Conservation (phyloP, 2,329 filamentous ascomycete species). For the Eutypella sp. region DNA sequence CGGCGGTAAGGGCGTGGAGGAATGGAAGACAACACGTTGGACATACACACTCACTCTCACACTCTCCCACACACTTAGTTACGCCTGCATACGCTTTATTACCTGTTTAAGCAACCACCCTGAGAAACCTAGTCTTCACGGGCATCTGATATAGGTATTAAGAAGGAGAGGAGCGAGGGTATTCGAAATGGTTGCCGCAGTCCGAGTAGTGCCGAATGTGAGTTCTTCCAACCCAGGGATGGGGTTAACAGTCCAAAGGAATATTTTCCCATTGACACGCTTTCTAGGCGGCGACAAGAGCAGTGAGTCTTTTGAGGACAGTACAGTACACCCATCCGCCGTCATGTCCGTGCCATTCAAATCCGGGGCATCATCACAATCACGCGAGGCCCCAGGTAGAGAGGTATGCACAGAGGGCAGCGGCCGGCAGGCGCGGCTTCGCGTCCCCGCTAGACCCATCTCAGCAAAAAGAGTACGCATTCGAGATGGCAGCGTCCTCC, state of each 20-base stretch:
- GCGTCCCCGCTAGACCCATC: conserved; percentile 72
- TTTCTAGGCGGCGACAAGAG: conserved; percentile 55
- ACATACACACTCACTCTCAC: no score
- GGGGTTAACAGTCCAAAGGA: no score
- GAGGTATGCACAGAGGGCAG: conserved; percentile 36
- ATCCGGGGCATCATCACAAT: conserved; percentile 72
- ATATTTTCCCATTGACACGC: no score
- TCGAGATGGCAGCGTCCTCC: conserved; percentile 94
- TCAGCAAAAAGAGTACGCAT: conserved; percentile 90
- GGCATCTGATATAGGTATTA: no score
- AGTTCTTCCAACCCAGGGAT: no score
- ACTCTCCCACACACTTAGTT: no score
- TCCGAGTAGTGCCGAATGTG: conserved; percentile 32
- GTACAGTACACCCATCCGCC: conserved; percentile 87
- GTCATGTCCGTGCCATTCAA: conserved; percentile 87
- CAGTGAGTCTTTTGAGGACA: conserved; percentile 73
- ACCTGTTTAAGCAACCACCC: no score
- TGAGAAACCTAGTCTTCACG: no score
- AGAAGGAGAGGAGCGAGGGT: not conserved
- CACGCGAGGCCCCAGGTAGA: conserved; percentile 50
- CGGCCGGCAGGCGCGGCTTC: conserved; percentile 42
- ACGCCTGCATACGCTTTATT: no score
- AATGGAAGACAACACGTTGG: no score
- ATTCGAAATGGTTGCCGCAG: conserved; percentile 25
- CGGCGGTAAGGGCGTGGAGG: no score